Evolutionary conservation across 2,329 filamentous ascomycete genomes (phyloP), one percentile per base, ranked within the genome.

Genomic region (Curvularia spicifera): DNA sequence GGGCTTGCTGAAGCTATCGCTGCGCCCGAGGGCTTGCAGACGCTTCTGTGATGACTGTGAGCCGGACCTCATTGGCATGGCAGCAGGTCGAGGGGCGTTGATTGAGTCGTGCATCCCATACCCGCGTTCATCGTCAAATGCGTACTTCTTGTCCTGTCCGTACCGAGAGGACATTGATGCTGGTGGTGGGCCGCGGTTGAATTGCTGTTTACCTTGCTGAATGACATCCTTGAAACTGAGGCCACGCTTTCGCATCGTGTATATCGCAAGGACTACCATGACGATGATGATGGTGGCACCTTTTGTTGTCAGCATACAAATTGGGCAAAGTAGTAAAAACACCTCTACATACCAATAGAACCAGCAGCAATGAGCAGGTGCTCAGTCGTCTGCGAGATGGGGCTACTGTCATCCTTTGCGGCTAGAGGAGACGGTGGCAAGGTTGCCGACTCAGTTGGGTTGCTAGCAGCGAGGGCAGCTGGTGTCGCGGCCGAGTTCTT

Each of bases 321-420:
- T n/a, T 18, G 1, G 31, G 20, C 9, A 12, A 24, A 28, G 6
- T 28, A 26, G 6, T n/a, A 24, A 24, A 24, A 24, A 1, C 9
- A 12, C 9, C 3, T 55, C 29, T 48, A 12, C 55, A 9, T 60
- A 75, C 76, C 76, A 55, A 78, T 78, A n/a, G 76, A 77, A 8
- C 75, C 76, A 56, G 75, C 76, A 51, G 76, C 76, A 28, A 78
- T 78, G 29, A 78, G 71, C 57, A 76, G 54, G 52, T 78, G 76
- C 53, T 77, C 68, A n/a, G 76, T 78, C 7, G 71, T 71, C 39
- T 73, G 67, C 7, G 76, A 77, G 31, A 78, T 57, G 13, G 43
- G 69, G 24, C 64, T 57, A 40, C 61, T 57, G 31, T 62, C 63
- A 33, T 58, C 63, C 33, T 58, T 50, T 26, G 51, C 57, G 18